Percentiles rank a stretch among this genome's conserved stretches.
These are phyloP conservation scores for Coniosporium tulheliwenetii DNA, from an alignment of 2,329 filamentous ascomycete species.

Conservation along the genomic window DNA sequence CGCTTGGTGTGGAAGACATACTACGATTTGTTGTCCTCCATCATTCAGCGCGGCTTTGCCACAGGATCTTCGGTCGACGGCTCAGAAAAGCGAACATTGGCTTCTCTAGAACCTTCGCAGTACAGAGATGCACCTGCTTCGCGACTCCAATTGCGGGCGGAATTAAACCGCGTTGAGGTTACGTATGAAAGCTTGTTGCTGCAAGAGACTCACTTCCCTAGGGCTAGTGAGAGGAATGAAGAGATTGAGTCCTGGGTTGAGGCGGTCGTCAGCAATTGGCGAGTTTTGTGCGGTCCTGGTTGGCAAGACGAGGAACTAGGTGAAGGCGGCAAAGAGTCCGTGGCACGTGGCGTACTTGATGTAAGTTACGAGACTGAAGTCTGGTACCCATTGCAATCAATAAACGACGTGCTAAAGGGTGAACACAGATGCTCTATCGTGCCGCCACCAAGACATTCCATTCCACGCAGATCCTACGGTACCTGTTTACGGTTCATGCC, in stretches of 20 bases:
- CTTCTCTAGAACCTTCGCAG: background rate
- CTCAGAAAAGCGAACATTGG: background rate
- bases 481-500: slow-evolving; percentile 77
- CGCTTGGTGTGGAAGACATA: slow-evolving; percentile 73
- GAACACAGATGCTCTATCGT: slow-evolving; percentile 58
- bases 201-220: slow-evolving; percentile 67
- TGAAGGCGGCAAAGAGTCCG: slow-evolving; percentile 58
- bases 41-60: slow-evolving; percentile 40
- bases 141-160: slow-evolving; percentile 43
- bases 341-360: slow-evolving; percentile 64
- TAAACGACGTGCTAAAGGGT: slow-evolving; percentile 3
- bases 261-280: slow-evolving; percentile 73
- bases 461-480: slow-evolving; percentile 73
- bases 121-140: slow-evolving; percentile 9
- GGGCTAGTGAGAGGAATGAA: slow-evolving; percentile 59
- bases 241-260: slow-evolving; percentile 74
- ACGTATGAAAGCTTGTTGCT: slow-evolving; percentile 69
- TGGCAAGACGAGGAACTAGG: slow-evolving; percentile 75
- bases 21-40: slow-evolving; percentile 62
- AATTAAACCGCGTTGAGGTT: slow-evolving; percentile 64
- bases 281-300: slow-evolving; percentile 57
- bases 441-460: slow-evolving; percentile 90
- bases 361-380: slow-evolving; percentile 17
- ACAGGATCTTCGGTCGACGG: slow-evolving; percentile 8
- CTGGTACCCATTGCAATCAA: background rate